phyloP scores from a whole-genome alignment of 805 yeast species.

The Sungouiella thailandica region DNA sequence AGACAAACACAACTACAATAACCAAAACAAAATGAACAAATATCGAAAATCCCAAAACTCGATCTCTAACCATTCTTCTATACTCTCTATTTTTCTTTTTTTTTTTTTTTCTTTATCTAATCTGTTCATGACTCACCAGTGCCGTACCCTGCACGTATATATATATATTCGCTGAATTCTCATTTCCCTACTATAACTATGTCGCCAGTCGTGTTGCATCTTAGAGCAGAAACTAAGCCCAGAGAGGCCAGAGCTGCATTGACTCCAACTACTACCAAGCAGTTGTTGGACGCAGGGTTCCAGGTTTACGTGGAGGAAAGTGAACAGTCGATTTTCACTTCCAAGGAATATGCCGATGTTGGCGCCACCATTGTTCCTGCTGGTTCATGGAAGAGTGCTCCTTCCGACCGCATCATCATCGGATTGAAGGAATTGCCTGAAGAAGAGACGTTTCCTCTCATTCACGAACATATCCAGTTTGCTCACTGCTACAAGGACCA shows the following conservation, averaged over 20 bases:
- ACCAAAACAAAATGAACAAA: too few species aligned
- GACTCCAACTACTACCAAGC: constrained; percentile 86
- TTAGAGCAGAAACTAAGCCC: constrained; percentile 97
- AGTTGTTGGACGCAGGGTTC: constrained; percentile 82
- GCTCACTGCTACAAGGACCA: constrained; percentile 99
- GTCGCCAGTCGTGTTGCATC: constrained; percentile 65
- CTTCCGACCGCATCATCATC: constrained; percentile 80
- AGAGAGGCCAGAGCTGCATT: constrained; percentile 95
- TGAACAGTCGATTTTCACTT: constrained; percentile 72
- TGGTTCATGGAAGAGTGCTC: constrained; percentile 92
- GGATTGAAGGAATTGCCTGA: constrained; percentile 97
- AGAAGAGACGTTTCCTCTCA: constrained; percentile 79
- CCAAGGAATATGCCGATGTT: constrained; percentile 67
- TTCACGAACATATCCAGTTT: constrained; percentile 95
- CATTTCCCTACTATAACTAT: too few species aligned
- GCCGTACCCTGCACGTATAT: too few species aligned
- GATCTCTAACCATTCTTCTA: too few species aligned
- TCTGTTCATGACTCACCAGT: too few species aligned
- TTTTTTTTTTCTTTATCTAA: too few species aligned
- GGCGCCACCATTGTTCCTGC: constrained; percentile 90
- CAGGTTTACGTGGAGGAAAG: constrained; percentile 85
- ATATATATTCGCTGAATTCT: too few species aligned
- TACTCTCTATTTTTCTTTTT: too few species aligned
- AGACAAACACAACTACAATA: too few species aligned
- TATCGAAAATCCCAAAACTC: too few species aligned